Conservation (phyloP, 139 green algal species). For the Chlorella sorokiniana region DNA sequence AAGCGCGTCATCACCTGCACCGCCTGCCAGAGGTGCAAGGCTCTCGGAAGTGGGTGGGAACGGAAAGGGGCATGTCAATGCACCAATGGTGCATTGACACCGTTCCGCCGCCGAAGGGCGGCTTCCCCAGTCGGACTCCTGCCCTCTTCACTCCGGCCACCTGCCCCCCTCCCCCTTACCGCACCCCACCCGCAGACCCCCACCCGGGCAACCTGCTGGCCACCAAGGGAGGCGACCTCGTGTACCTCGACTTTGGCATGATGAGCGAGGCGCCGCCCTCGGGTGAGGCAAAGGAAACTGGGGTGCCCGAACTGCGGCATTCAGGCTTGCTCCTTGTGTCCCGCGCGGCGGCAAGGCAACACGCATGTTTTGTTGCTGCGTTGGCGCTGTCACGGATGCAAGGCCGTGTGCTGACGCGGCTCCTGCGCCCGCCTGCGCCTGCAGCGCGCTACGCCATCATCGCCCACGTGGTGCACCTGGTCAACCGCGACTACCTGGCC, state of each 20-base stretch:
- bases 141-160: too few species aligned
- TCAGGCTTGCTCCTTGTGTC: too few species aligned
- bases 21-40: too few species aligned
- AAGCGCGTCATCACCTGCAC: too few species aligned
- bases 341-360: too few species aligned
- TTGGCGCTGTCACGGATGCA: background rate
- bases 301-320: too few species aligned
- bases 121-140: too few species aligned
- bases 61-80: too few species aligned
- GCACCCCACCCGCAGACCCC: constrained; percentile 44
- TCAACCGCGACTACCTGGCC: constrained; percentile 82
- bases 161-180: background rate
- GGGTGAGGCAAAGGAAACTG: background rate
- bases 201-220: constrained; percentile 93
- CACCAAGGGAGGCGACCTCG: constrained; percentile 80
- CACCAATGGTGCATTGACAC: too few species aligned
- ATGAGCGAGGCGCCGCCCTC: constrained; percentile 85
- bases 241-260: constrained; percentile 95
- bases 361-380: background rate
- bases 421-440: background rate
- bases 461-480: constrained; percentile 94
- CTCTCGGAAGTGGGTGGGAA: too few species aligned
- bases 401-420: background rate
- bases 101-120: too few species aligned
- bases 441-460: constrained; percentile 85